Evolutionary conservation across 371 early-diverging fungal genomes (phyloP), one percentile per base, ranked within the genome.

Genomic region (Circinella umbellata): DNA sequence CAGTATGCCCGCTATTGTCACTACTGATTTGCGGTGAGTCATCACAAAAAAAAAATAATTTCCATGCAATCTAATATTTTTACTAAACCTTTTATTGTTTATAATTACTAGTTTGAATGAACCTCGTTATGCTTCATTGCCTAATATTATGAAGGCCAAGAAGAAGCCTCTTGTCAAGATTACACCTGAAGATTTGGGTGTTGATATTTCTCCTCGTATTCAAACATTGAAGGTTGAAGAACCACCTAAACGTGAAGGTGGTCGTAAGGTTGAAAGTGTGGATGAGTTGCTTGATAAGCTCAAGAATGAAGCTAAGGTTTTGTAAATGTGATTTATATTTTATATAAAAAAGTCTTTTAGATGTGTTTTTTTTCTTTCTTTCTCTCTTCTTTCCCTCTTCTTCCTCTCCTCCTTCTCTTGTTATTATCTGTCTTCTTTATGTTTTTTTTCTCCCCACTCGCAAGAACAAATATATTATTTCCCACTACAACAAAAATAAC

Each of bases 131-230:
- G 98, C 97, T 27, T 94, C 98, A 55, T 91, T 99, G 67, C 93
- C 90, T 68, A 92, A 91, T 87, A 97, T 97, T 77, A 97, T 97
- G 98, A 98, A 99, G 90, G 99, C 99, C 63, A 99, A 98, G 87
- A 98, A 97, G 93, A 99, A 99, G 92, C 95, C 96, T 42, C 81
- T 99, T 75, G 80, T 84, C 64, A 95, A 91, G 80, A 54, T 93
- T 46, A 88, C 92, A 4, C 94, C 95, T 17, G 86, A 84, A 36
- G 94, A 95, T 42, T 86, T 98, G 47, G 92, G 89, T 64, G 90
- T 98, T 37, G 97, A 98, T 73, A 84, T 97, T 67, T 87, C 86
- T 63, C 91, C 94, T 66, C 90, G 93, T 46, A 76, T 98, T 66
- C 83, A 94, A 81, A 93, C 91, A 38, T 71, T 98, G 76, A 92